These are phyloP conservation scores for Neurospora sp. DNA, from an alignment of 495 filamentous ascomycete species.

Conservation along the genomic window DNA sequence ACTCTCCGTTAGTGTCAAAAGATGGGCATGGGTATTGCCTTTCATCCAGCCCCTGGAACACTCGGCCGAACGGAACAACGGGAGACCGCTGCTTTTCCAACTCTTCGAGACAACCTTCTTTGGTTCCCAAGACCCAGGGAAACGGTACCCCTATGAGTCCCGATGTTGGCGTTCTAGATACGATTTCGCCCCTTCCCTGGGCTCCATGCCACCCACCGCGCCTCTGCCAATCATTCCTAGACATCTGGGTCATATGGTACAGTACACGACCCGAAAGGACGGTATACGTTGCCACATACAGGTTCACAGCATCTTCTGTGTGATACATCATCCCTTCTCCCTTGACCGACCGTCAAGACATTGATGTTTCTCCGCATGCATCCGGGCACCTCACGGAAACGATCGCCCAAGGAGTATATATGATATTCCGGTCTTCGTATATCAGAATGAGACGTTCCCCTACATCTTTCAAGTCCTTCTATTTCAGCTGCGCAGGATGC, in stretches of 20 bases:
- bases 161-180: background rate
- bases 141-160: background rate
- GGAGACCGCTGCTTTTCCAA: background rate
- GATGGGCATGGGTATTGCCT: background rate
- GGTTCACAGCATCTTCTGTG: background rate
- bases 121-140: background rate
- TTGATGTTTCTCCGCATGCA: background rate
- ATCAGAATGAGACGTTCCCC: background rate
- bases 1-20: background rate
- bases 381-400: background rate
- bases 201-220: background rate
- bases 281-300: background rate
- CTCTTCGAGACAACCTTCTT: background rate
- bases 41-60: background rate
- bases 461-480: background rate
- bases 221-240: background rate
- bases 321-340: background rate
- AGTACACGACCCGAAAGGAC: background rate
- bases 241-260: background rate
- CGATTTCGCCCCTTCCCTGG: background rate
- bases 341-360: background rate
- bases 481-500: background rate
- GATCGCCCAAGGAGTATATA: background rate
- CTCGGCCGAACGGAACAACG: background rate
- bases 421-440: background rate